A percentile compares a stretch with the other conserved stretches of the same genome.
These are phyloP conservation scores for Talaromyces liani DNA, from an alignment of 495 filamentous ascomycete species.

Conservation along the genomic window DNA sequence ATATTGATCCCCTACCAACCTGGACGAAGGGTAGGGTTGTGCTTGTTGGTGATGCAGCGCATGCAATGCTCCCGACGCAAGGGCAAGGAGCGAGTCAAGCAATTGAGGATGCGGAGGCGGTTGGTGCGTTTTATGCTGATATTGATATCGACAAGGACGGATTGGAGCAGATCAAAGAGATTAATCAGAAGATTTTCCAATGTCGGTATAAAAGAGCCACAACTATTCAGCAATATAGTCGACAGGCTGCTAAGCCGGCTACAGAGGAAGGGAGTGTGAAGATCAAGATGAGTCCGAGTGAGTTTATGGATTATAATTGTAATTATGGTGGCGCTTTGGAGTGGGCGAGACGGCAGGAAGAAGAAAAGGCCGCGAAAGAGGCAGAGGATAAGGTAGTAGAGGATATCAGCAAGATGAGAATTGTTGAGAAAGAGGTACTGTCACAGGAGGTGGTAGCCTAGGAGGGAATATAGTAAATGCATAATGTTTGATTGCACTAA, in stretches of 20 bases:
- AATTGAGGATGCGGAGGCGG: constrained; percentile 29
- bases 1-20: constrained; percentile 14
- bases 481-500: not conserved
- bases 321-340: constrained; percentile 26
- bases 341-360: constrained; percentile 13
- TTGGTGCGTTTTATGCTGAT: constrained; percentile 12
- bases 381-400: not conserved
- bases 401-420: not conserved
- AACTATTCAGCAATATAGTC: constrained; percentile 23
- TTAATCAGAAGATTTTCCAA: constrained; percentile 9
- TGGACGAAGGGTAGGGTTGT: constrained; percentile 23
- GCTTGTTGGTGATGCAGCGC: constrained; percentile 37
- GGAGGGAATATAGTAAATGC: not conserved
- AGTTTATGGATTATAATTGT: constrained; percentile 40
- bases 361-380: not conserved
- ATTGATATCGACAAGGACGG: not conserved
- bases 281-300: constrained; percentile 29
- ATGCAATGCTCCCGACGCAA: constrained; percentile 32
- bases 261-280: constrained; percentile 19
- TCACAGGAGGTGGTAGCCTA: not conserved
- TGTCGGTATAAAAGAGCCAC: constrained; percentile 16
- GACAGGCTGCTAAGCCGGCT: constrained; percentile 28
- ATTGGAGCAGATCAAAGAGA: not conserved
- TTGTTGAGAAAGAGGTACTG: not conserved
- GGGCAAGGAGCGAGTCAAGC: constrained; percentile 29